Conservation (phyloP, 768 basidiomycete species). For the Amanita pseudoporphyria region DNA sequence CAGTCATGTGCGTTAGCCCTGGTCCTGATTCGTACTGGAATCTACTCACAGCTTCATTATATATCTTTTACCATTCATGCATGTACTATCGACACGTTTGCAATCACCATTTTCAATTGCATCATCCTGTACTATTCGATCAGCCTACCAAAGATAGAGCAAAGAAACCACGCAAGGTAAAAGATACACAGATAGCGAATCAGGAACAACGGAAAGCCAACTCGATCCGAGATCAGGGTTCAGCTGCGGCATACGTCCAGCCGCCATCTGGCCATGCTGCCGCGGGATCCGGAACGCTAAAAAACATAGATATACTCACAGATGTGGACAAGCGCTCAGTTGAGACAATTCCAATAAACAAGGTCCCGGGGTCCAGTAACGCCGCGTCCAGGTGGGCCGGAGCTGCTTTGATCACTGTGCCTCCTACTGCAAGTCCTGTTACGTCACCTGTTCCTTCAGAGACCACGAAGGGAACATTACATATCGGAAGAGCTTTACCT, state of each 20-base stretch:
- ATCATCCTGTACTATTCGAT: conserved; percentile 15
- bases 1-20: conserved; percentile 82
- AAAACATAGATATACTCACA: neutral
- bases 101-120: conserved; percentile 16
- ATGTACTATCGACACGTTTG: conserved; percentile 22
- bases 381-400: neutral
- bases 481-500: conserved; percentile 29
- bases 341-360: neutral
- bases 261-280: neutral
- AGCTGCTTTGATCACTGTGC: neutral
- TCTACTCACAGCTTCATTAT: conserved; percentile 33
- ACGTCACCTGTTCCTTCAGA: neutral
- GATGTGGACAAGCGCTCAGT: neutral
- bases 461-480: conserved; percentile 1
- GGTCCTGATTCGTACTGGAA: conserved; percentile 42
- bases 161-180: conserved; percentile 53
- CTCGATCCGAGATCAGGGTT: neutral
- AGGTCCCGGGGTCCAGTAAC: neutral
- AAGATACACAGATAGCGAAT: conserved; percentile 9
- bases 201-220: neutral
- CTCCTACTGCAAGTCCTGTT: neutral
- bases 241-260: neutral
- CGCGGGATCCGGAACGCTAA: neutral
- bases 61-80: conserved; percentile 19
- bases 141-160: conserved; percentile 73